phyloP scores from a whole-genome alignment of 1,139 yeast species.

The Yamadazyma sp. region DNA sequence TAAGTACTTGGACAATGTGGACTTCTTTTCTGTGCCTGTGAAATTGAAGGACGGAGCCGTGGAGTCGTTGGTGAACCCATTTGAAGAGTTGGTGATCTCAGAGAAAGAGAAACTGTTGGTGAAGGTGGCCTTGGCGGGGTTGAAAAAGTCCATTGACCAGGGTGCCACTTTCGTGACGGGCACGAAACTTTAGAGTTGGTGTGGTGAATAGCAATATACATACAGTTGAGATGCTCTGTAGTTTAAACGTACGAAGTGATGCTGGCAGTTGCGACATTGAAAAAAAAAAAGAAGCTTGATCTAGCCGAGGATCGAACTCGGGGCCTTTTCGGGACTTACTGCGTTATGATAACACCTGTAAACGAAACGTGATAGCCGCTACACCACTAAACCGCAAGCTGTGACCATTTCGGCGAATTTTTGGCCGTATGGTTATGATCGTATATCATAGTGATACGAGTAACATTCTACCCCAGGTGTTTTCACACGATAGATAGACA shows the following conservation, averaged over 20 bases:
- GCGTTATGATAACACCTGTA: slow-evolving; percentile 23
- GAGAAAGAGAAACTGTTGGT: slow-evolving; percentile 48
- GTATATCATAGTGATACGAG: not conserved
- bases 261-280: no score
- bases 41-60: slow-evolving; percentile 51
- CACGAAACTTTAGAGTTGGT: slow-evolving; percentile 44
- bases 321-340: slow-evolving; percentile 34
- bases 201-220: no score
- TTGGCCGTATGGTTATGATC: not conserved
- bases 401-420: slow-evolving; percentile 4
- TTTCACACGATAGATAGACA: no score
- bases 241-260: no score
- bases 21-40: slow-evolving; percentile 66
- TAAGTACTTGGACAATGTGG: slow-evolving; percentile 38
- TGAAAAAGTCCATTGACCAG: slow-evolving; percentile 56
- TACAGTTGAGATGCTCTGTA: not conserved
- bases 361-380: slow-evolving; percentile 36
- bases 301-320: slow-evolving; percentile 38
- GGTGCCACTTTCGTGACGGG: slow-evolving; percentile 60
- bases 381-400: slow-evolving; percentile 28
- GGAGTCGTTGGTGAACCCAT: slow-evolving; percentile 45
- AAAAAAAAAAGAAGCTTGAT: slow-evolving; percentile 20
- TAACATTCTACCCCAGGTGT: no score
- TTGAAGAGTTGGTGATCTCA: slow-evolving; percentile 36
- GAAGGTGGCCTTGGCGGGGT: slow-evolving; percentile 52